Evolutionary conservation across 2,329 filamentous ascomycete genomes (phyloP).

Genomic region (Trichophyton verrucosum): DNA sequence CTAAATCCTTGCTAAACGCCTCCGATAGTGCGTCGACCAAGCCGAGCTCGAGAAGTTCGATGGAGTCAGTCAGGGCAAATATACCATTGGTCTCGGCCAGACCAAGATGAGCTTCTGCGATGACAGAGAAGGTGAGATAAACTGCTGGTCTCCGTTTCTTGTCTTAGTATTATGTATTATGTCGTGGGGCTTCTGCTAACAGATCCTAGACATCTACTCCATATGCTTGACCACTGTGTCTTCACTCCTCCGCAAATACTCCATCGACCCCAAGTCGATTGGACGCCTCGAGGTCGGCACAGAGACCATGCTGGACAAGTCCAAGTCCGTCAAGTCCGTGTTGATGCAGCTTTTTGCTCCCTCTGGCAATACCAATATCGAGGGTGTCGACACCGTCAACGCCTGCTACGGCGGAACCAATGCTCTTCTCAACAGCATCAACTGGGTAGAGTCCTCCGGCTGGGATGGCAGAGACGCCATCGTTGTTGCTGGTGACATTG

Average conservation of each 20-base stretch:
- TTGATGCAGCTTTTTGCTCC: constrained; percentile 66
- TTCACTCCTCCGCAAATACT: constrained; percentile 70
- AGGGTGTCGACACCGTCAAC: constrained; percentile 67
- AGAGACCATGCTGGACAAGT: constrained; percentile 70
- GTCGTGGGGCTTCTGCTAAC: neutral
- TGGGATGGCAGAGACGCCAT: constrained; percentile 74
- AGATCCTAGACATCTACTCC: constrained; percentile 65
- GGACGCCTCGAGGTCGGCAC: constrained; percentile 69
- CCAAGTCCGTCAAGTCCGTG: constrained; percentile 71
- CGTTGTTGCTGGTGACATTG: constrained; percentile 65
- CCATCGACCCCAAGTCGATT: constrained; percentile 61
- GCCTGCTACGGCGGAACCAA: constrained; percentile 75
- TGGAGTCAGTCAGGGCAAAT: constrained; percentile 69
- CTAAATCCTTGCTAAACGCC: constrained; percentile 5
- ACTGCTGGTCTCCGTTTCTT: no score
- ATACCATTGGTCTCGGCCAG: constrained; percentile 83
- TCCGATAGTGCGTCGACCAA: constrained; percentile 65
- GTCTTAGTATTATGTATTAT: neutral
- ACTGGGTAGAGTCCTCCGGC: constrained; percentile 74
- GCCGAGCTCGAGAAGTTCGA: constrained; percentile 74
- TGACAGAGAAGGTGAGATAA: constrained; percentile 61
- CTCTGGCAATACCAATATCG: constrained; percentile 60
- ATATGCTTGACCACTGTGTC: constrained; percentile 66
- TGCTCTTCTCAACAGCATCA: constrained; percentile 62
- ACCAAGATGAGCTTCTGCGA: constrained; percentile 90